Percentiles rank a stretch among this genome's conserved stretches.
phyloP scores from a whole-genome alignment of 345 rosid species.

The Kandelia obovata region DNA sequence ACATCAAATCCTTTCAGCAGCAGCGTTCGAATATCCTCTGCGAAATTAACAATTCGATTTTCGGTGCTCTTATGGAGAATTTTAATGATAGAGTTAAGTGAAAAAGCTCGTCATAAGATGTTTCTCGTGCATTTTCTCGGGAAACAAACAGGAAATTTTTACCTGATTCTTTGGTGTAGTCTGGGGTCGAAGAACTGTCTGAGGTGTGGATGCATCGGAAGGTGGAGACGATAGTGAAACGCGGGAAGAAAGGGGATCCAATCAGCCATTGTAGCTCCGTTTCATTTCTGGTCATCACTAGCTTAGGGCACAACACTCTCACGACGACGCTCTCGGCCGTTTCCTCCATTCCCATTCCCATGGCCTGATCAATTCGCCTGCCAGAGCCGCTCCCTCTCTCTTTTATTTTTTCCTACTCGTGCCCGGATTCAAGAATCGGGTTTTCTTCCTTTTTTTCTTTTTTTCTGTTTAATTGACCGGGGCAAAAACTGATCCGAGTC shows the following conservation, averaged over 20 bases:
- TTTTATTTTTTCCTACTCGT: background rate
- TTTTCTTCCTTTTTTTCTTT: too few species aligned
- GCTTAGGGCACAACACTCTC: slow-evolving; percentile 51
- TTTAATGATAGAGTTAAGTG: background rate
- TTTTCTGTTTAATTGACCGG: too few species aligned
- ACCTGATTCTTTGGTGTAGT: slow-evolving; percentile 76
- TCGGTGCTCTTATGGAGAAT: background rate
- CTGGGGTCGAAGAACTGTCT: slow-evolving; percentile 33
- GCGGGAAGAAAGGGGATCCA: slow-evolving; percentile 74
- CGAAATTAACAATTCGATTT: slow-evolving; percentile 4
- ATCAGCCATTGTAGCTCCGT: slow-evolving; percentile 81
- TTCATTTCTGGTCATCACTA: slow-evolving; percentile 35
- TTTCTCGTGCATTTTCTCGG: background rate
- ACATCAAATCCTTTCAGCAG: slow-evolving; percentile 68
- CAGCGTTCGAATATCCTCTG: slow-evolving; percentile 68
- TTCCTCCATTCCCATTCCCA: slow-evolving; percentile 23
- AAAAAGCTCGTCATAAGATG: background rate
- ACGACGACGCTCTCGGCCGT: slow-evolving; percentile 27
- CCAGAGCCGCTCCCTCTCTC: background rate
- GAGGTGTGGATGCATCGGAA: slow-evolving; percentile 55
- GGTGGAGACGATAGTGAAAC: slow-evolving; percentile 72
- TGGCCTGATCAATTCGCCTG: slow-evolving; percentile 5
- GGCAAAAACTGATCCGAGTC: too few species aligned
- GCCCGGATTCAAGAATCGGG: too few species aligned
- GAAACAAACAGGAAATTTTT: slow-evolving; percentile 10